A percentile compares a stretch with the other conserved stretches of the same genome.
These are phyloP conservation scores for Thelonectria discophora DNA, from an alignment of 2,329 filamentous ascomycete species.

Conservation along the genomic window DNA sequence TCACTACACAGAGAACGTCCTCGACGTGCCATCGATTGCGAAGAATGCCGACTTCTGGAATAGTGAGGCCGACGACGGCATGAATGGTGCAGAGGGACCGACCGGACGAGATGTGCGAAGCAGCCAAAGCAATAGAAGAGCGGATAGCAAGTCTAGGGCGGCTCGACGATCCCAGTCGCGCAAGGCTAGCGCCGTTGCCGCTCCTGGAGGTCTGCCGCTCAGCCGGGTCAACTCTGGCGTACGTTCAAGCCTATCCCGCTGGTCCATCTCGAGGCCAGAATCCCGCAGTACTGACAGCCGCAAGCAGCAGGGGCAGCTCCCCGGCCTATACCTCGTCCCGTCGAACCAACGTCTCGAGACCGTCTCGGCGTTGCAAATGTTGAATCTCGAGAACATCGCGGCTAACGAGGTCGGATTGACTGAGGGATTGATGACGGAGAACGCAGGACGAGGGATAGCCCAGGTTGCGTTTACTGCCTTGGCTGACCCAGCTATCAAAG, in stretches of 20 bases:
- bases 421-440: slow-evolving; percentile 92
- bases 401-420: slow-evolving; percentile 86
- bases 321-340: slow-evolving; percentile 63
- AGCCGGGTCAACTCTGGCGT: slow-evolving; percentile 60
- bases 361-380: slow-evolving; percentile 81
- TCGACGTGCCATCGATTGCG: slow-evolving; percentile 65
- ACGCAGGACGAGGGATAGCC: slow-evolving; percentile 86
- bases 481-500: slow-evolving; percentile 67
- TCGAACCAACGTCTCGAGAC: slow-evolving; percentile 68
- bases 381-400: slow-evolving; percentile 91
- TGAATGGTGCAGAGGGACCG: slow-evolving; percentile 56
- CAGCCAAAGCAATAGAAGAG: slow-evolving; percentile 58
- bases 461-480: slow-evolving; percentile 80
- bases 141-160: slow-evolving; percentile 61
- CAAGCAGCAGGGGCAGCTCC: slow-evolving; percentile 49
- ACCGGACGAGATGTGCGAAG: slow-evolving; percentile 62
- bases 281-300: slow-evolving; percentile 46
- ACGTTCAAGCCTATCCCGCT: slow-evolving; percentile 46
- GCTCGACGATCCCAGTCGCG: slow-evolving; percentile 64
- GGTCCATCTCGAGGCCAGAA: slow-evolving; percentile 45
- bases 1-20: slow-evolving; percentile 90
- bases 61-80: slow-evolving; percentile 74
- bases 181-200: slow-evolving; percentile 58
- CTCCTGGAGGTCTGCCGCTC: slow-evolving; percentile 51
- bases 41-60: slow-evolving; percentile 71